Conservation (phyloP, 495 filamentous ascomycete species). For the Talaromyces stipitatus region DNA sequence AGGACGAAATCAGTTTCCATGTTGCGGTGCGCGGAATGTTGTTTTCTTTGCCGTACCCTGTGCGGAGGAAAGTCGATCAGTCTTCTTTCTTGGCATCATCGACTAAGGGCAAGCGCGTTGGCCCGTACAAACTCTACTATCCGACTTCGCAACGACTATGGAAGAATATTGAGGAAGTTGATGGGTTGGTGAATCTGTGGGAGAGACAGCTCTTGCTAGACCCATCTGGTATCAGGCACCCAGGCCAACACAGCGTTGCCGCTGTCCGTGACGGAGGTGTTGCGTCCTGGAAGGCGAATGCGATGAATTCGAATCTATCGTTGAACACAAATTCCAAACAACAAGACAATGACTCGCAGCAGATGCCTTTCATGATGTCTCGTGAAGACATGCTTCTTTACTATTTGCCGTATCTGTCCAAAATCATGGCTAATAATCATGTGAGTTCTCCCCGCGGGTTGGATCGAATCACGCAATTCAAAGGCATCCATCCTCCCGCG, state of each 20-base stretch:
- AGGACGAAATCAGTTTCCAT: constrained; percentile 90
- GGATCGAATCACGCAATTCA: constrained; percentile 61
- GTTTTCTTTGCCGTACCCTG: constrained; percentile 76
- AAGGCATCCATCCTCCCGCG: constrained; percentile 33
- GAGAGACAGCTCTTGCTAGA: constrained; percentile 30
- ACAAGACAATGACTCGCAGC: constrained; percentile 41
- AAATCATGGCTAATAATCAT: constrained; percentile 36
- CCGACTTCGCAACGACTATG: constrained; percentile 72
- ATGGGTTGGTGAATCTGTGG: constrained; percentile 62
- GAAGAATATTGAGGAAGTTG: constrained; percentile 70
- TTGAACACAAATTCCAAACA: constrained; percentile 10
- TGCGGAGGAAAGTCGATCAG: constrained; percentile 53
- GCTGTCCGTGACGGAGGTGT: constrained; percentile 13
- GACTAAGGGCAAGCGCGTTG: constrained; percentile 12
- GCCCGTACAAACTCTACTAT: constrained; percentile 80
- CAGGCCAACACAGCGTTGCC: constrained; percentile 23
- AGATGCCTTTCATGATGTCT: constrained; percentile 37
- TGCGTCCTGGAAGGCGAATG: constrained; percentile 28
- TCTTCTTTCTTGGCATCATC: neutral
- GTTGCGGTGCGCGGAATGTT: constrained; percentile 75
- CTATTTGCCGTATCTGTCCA: constrained; percentile 74
- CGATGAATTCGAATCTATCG: constrained; percentile 9
- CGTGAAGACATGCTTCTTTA: constrained; percentile 72
- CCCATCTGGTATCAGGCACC: constrained; percentile 11
- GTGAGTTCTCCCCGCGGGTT: constrained; percentile 39